A percentile compares a stretch with the other conserved stretches of the same genome.
phyloP scores from a whole-genome alignment of 345 rosid species.

The Linum usitatissimum region DNA sequence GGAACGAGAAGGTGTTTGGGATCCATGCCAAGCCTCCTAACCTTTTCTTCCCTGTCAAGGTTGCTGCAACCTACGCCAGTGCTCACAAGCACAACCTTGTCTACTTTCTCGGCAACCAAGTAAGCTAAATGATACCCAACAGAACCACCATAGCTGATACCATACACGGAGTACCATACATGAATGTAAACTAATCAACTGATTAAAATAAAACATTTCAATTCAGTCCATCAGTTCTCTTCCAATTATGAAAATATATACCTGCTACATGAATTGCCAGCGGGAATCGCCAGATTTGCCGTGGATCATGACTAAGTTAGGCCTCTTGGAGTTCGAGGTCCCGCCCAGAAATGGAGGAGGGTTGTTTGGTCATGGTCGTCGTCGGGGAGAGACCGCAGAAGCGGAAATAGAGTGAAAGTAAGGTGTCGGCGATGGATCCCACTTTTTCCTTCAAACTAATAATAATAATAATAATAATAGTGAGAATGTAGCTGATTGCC shows the following conservation, averaged over 20 bases:
- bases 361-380: slow-evolving; percentile 6
- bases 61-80: not conserved
- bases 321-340: not conserved
- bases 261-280: slow-evolving; percentile 10
- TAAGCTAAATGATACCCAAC: slow-evolving; percentile 8
- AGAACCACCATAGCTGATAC: slow-evolving; percentile 15
- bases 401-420: slow-evolving; percentile 4
- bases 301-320: slow-evolving; percentile 12
- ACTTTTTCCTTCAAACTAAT: too few relatives aligned
- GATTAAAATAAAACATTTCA: too few relatives aligned
- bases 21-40: not conserved
- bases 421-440: not conserved
- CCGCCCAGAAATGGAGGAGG: slow-evolving; percentile 13
- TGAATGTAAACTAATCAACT: too few relatives aligned
- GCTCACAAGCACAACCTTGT: not conserved
- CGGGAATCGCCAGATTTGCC: slow-evolving; percentile 10
- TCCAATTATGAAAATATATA: not conserved
- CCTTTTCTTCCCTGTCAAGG: not conserved
- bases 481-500: not conserved
- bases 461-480: not conserved
- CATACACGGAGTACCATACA: slow-evolving; percentile 6
- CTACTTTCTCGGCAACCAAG: not conserved
- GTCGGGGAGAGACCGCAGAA: slow-evolving; percentile 6
- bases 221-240: too few relatives aligned
- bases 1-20: not conserved